Percentiles rank a stretch among this genome's conserved stretches.
These are phyloP conservation scores for Drosera spatulata DNA, from an alignment of 179 eudicot genomes.

Conservation along the genomic window DNA sequence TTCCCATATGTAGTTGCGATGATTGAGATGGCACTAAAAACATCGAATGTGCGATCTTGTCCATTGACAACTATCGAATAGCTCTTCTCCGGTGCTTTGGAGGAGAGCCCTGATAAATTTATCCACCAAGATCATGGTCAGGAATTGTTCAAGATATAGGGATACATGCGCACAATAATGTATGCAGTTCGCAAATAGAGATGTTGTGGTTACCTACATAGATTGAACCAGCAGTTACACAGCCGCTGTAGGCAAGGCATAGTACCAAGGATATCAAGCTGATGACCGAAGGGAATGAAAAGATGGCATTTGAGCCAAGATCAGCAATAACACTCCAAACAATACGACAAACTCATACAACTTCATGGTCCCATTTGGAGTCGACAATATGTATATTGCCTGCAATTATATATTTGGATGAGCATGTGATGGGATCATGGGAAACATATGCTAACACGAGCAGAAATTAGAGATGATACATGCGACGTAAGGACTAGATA, in stretches of 20 bases:
- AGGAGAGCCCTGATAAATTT: conserved; percentile 31
- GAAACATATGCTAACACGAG: too few relatives aligned
- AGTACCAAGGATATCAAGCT: conserved; percentile 51
- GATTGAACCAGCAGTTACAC: conserved; percentile 53
- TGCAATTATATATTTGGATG: conserved; percentile 12
- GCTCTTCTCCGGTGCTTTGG: conserved; percentile 38
- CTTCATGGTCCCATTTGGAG: conserved; percentile 46
- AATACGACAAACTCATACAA: conserved; percentile 41
- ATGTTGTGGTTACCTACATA: conserved; percentile 31
- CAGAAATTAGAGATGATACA: too few relatives aligned
- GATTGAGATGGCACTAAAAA: conserved; percentile 65
- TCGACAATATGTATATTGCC: conserved; percentile 35
- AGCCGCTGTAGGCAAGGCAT: conserved; percentile 55
- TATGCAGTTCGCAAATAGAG: too few relatives aligned
- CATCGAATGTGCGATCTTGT: conserved; percentile 42
- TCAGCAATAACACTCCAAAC: conserved; percentile 38
- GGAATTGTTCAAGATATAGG: too few relatives aligned
- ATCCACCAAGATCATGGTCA: too few relatives aligned
- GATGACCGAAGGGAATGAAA: conserved; percentile 72
- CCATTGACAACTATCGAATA: conserved; percentile 29
- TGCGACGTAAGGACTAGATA: too few relatives aligned
- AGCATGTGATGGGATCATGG: too few relatives aligned
- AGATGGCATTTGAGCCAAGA: conserved; percentile 72
- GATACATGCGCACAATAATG: too few relatives aligned
- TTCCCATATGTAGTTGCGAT: conserved; percentile 79